Base-by-base conservation (phyloP, 768 basidiomycete genomes). In the Boletus reticulatus region DNA sequence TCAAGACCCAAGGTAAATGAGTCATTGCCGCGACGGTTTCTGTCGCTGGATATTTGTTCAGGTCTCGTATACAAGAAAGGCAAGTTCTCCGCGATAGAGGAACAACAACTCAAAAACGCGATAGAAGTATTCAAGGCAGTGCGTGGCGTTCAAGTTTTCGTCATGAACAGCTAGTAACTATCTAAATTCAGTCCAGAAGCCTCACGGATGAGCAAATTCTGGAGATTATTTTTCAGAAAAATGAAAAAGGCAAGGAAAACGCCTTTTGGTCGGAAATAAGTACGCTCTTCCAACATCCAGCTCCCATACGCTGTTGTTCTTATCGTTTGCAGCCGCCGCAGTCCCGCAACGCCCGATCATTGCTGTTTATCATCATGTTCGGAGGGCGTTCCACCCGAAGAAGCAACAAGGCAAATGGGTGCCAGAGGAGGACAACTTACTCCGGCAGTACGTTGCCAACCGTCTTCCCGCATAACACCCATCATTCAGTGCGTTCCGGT, bases 31-130 rank as follows among this genome's bases (percentile, higher is more conserved):
- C 38, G 34, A 32, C 20, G 20, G 27, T 49, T 37, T 31, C 52
- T 45, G 14, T 56, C 58, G 52, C 43, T 24, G 38, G 53, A 43
- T 27, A 3, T 24, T 39, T 38, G 43, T 56, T 22, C 54, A 92
- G 90, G 89, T 32, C 80, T 93, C n/a, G 80, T 89, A 3, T 92
- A 90, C 69, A 92, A 87, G 73, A 92, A 92, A 70, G 91, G 91
- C 14, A 92, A 90, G 66, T 94, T 94, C 63, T 91, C 89, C 24
- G 82, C 85, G 0, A 84, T 84, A 41, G 91, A 94, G 64, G 87
- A 85, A 54, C 78, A 83, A 24, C 85, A 85, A 58, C 70, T 92
- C 1, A 78, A 73, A 58, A 68, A 71, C 14, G 90, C 89, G 8
- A 84, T 93, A 36, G 83, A 87, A 53, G 69, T 73, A 10, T 91